These are phyloP conservation scores for Triticum urartu DNA, from an alignment of 176 grass and related monocot genomes.

Conservation along the genomic window DNA sequence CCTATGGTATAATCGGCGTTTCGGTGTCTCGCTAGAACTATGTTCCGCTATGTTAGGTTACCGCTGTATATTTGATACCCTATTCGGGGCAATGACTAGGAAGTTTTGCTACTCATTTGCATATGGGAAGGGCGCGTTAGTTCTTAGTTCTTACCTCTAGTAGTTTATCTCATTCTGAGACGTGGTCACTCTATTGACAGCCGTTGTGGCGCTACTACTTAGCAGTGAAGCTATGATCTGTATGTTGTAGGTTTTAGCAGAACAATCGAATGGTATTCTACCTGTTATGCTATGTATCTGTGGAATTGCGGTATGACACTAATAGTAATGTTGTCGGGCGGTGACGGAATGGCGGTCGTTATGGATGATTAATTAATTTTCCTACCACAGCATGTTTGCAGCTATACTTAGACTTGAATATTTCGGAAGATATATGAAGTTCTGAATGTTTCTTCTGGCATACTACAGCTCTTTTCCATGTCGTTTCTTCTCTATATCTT, in stretches of 20 bases:
- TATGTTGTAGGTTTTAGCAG: slow-evolving; percentile 6
- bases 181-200: background rate
- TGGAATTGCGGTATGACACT: background rate
- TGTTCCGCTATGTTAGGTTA: slow-evolving; percentile 17
- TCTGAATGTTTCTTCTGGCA: background rate
- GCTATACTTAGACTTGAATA: too few species aligned
- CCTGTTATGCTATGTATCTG: background rate
- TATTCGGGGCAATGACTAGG: slow-evolving; percentile 20
- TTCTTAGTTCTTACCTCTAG: background rate
- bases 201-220: background rate
- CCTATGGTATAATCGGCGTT: slow-evolving; percentile 24
- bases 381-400: background rate
- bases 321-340: too few species aligned
- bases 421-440: too few species aligned
- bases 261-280: slow-evolving; percentile 5
- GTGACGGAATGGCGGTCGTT: background rate
- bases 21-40: slow-evolving; percentile 14
- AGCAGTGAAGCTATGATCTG: background rate
- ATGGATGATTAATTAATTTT: background rate
- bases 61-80: slow-evolving; percentile 38
- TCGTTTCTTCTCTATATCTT: background rate
- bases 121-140: slow-evolving; percentile 9
- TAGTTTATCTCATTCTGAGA: background rate
- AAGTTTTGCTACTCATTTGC: slow-evolving; percentile 40
- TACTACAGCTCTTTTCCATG: background rate